Base-by-base conservation (phyloP, 108 stramenopile genomes). In the Cyclotella cryptica region DNA sequence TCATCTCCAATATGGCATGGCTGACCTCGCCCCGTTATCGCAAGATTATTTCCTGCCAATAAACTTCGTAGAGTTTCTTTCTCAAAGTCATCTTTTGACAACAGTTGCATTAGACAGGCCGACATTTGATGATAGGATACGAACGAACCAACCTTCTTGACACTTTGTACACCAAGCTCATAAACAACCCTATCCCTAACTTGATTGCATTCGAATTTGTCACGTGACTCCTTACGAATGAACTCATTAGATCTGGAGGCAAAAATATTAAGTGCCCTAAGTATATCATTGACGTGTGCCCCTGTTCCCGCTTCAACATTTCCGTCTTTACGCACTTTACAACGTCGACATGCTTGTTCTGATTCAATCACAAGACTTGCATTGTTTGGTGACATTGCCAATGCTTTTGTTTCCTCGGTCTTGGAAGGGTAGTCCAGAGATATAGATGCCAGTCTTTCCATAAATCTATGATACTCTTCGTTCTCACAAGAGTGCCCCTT, bases 1-100 rank as follows among this genome's bases (percentile, higher is more conserved):
- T 96, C 94, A 72, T 96, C 94, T 12, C 71, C 85, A 18, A 96
- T 71, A 29, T 92, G 91, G 72, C 88, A 89, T 54, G 90, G 85
- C 27, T 88, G 87, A 0, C 90, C 92, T 19, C 71, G 51, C 10
- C 85, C 84, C 14, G 84, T 81, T 40, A 96, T 82, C 17, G 81
- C 83, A 24, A 96, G 55, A 35, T 78, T 79, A 52, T 89, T 70
- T 40, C 94, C 94, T n/a, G 86, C 80, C 55, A 96, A 55, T 21
- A 59, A 65, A 27, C 68, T 43, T 17, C 77, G 59, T 10, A 91
- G 24, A 11, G 10, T 27, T 46, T 70, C 59, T 18, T 80, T 78
- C n/a, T 89, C 82, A 10, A 69, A 64, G 7, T 76, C 63, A 12
- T 60, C 75, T 43, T 66, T 79, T 6, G 15, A 49, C 52, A 89